A percentile compares a stretch with the other conserved stretches of the same genome.
These are phyloP conservation scores for Gypsophila paniculata DNA, from an alignment of 179 eudicot genomes.

Conservation along the genomic window DNA sequence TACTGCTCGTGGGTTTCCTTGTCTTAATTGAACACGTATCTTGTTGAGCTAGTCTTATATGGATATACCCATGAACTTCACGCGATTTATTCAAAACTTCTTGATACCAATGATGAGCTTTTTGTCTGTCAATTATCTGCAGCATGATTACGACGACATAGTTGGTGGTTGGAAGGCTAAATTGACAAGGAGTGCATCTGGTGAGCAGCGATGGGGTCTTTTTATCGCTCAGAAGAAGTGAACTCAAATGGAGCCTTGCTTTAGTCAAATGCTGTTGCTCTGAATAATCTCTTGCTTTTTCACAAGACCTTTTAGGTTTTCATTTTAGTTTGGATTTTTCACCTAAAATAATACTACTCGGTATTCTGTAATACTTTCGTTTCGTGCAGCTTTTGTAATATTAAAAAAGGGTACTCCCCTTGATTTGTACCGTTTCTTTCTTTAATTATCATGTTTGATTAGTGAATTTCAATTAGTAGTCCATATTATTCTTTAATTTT, in stretches of 20 bases:
- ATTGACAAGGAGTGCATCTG: slow-evolving; percentile 59
- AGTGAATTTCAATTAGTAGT: too few relatives aligned
- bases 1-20: background rate
- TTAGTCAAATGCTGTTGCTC: background rate
- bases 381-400: too few relatives aligned
- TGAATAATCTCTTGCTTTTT: background rate
- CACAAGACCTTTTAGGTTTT: too few relatives aligned
- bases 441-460: too few relatives aligned
- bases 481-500: too few relatives aligned
- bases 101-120: background rate
- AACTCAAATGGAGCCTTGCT: slow-evolving; percentile 5
- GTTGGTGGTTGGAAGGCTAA: slow-evolving; percentile 91
- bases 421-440: too few relatives aligned
- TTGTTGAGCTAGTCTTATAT: background rate
- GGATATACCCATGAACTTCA: background rate
- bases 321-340: too few relatives aligned
- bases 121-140: slow-evolving; percentile 17
- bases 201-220: slow-evolving; percentile 97
- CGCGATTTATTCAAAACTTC: background rate
- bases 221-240: slow-evolving; percentile 66
- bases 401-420: too few relatives aligned
- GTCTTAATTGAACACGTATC: too few relatives aligned
- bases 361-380: too few relatives aligned
- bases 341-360: too few relatives aligned
- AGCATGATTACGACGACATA: slow-evolving; percentile 86